Percentiles rank a stretch among this genome's conserved stretches.
These are phyloP conservation scores for Aspergillus cejpii DNA, from an alignment of 2,329 filamentous ascomycete genomes.

Conservation along the genomic window DNA sequence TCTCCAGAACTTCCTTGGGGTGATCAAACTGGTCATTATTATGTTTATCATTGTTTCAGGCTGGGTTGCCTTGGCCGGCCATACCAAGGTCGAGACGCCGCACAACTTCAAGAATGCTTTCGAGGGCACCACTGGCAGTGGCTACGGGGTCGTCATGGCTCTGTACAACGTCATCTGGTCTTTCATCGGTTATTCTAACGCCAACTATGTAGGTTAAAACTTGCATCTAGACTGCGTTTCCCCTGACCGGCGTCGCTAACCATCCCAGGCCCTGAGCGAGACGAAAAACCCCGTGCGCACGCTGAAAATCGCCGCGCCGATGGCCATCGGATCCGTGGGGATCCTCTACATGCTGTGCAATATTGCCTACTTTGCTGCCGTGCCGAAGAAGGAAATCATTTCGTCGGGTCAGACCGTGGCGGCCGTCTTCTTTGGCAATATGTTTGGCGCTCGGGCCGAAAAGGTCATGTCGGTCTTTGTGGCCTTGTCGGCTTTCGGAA, in stretches of 20 bases:
- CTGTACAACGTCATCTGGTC: constrained; percentile 58
- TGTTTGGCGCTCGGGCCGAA: constrained; percentile 51
- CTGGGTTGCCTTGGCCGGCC: constrained; percentile 37
- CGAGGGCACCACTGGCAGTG: constrained; percentile 32
- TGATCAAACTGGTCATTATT: constrained; percentile 47
- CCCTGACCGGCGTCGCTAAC: background rate
- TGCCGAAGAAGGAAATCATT: constrained; percentile 51
- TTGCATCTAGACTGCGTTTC: constrained; percentile 1
- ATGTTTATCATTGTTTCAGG: constrained; percentile 43
- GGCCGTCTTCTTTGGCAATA: constrained; percentile 53
- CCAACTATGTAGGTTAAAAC: constrained; percentile 50
- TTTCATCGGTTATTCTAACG: constrained; percentile 56
- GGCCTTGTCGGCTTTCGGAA: constrained; percentile 56
- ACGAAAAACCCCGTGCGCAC: constrained; percentile 54
- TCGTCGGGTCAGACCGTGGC: constrained; percentile 51
- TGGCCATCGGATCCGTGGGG: constrained; percentile 50
- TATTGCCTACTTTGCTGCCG: constrained; percentile 54
- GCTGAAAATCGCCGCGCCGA: constrained; percentile 51
- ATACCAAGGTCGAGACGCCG: constrained; percentile 33
- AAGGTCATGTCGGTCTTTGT: constrained; percentile 56
- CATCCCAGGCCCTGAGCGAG: constrained; percentile 44
- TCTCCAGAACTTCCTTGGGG: constrained; percentile 46
- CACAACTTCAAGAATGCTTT: constrained; percentile 37
- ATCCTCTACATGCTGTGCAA: constrained; percentile 53
- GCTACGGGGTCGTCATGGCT: constrained; percentile 51